These are phyloP conservation scores for Mollisia scopiformis DNA, from an alignment of 2,329 filamentous ascomycete species.

Conservation along the genomic window DNA sequence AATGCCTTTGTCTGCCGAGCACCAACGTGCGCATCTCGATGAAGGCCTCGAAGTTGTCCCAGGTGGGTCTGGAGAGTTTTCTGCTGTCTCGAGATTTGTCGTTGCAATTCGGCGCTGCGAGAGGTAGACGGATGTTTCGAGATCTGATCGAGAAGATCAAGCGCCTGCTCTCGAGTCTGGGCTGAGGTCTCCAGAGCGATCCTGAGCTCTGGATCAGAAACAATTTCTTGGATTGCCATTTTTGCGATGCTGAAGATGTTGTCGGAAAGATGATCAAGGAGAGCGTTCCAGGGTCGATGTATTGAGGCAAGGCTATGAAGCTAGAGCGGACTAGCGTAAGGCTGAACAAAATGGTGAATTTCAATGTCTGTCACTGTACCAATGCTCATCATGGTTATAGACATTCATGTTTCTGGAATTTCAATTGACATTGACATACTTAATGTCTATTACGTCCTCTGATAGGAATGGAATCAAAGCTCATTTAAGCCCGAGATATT, in stretches of 20 bases:
- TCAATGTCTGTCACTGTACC: not conserved
- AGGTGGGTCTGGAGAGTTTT: constrained; percentile 80
- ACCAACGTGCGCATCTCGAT: constrained; percentile 78
- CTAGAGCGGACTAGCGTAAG: not conserved
- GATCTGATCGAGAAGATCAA: constrained; percentile 67
- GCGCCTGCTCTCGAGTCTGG: constrained; percentile 72
- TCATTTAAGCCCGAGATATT: not conserved
- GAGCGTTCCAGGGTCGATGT: not conserved
- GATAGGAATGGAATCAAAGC: no score
- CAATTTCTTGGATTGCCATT: constrained; percentile 61
- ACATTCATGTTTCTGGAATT: no score
- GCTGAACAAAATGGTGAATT: not conserved
- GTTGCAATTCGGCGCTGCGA: constrained; percentile 51
- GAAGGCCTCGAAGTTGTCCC: constrained; percentile 78
- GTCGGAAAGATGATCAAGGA: not conserved
- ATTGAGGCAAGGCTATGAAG: not conserved
- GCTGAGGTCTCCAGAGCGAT: constrained; percentile 74
- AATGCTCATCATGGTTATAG: not conserved
- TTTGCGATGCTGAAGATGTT: constrained; percentile 1
- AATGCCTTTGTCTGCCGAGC: constrained; percentile 84
- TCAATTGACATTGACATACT: no score
- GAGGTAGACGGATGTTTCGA: constrained; percentile 50
- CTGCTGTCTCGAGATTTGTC: constrained; percentile 73
- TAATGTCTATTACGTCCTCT: no score
- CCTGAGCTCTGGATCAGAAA: constrained; percentile 67